Conservation (phyloP, 768 basidiomycete genomes). For the Naganishia antarctica region DNA sequence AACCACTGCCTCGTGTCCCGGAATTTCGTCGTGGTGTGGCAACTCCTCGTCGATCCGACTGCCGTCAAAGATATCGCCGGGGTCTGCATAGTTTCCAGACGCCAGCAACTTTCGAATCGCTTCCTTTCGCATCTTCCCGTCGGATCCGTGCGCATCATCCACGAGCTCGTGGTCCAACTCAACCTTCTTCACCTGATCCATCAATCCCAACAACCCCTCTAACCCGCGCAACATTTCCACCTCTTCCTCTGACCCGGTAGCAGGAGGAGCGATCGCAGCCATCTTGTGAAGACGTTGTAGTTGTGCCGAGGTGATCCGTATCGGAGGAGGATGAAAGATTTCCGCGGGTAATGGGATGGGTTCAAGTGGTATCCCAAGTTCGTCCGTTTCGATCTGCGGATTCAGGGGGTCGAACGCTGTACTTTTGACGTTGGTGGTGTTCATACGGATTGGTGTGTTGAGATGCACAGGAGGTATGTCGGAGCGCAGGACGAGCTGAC, state of each 20-base stretch:
- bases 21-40: background rate
- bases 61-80: conserved; percentile 25
- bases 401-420: conserved; percentile 19
- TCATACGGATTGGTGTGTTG: background rate
- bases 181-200: conserved; percentile 27
- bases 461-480: too few species aligned
- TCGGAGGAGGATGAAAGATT: conserved; percentile 22
- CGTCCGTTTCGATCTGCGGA: conserved; percentile 9
- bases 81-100: conserved; percentile 18
- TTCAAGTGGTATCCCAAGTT: conserved; percentile 17
- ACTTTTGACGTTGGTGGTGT: background rate
- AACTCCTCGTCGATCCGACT: conserved; percentile 6
- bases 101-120: conserved; percentile 22
- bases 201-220: conserved; percentile 21
- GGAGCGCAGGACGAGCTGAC: too few species aligned
- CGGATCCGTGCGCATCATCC: background rate
- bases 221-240: conserved; percentile 7
- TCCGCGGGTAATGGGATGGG: conserved; percentile 4
- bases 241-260: conserved; percentile 22
- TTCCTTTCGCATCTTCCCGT: background rate
- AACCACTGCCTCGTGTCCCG: conserved; percentile 1
- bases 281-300: conserved; percentile 19
- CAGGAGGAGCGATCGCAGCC: conserved; percentile 25
- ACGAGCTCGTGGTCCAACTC: conserved; percentile 8
- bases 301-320: background rate